These are phyloP conservation scores for Zygoascus biomembranicola DNA, from an alignment of 805 yeast species.

Conservation along the genomic window DNA sequence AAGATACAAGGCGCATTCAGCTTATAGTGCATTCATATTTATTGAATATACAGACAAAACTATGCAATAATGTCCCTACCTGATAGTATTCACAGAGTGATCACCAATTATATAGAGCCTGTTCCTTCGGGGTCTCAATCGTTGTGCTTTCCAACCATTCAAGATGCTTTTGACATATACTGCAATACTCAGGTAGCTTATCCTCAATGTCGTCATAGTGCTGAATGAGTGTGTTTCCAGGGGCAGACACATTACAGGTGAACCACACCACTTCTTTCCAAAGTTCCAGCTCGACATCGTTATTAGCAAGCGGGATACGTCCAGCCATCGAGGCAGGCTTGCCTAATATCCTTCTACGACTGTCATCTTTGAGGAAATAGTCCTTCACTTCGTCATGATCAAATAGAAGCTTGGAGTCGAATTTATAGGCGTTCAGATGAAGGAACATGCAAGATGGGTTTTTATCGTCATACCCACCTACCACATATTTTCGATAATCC, in stretches of 20 bases:
- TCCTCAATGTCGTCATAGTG: slow-evolving; percentile 11
- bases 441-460: slow-evolving; percentile 35
- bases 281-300: slow-evolving; percentile 15
- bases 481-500: slow-evolving; percentile 35
- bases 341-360: slow-evolving; percentile 50
- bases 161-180: slow-evolving; percentile 3
- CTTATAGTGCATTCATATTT: neutral
- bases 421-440: slow-evolving; percentile 61
- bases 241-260: slow-evolving; percentile 13
- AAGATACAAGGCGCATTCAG: slow-evolving; percentile 30
- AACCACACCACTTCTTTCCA: slow-evolving; percentile 19
- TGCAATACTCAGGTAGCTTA: slow-evolving; percentile 8
- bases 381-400: slow-evolving; percentile 30
- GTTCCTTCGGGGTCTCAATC: neutral
- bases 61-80: neutral
- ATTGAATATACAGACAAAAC: neutral
- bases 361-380: slow-evolving; percentile 35
- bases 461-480: slow-evolving; percentile 4
- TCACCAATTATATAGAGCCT: slow-evolving; percentile 1
- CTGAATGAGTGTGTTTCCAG: slow-evolving; percentile 4
- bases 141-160: slow-evolving; percentile 9
- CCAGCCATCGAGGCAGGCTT: slow-evolving; percentile 24
- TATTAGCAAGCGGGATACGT: slow-evolving; percentile 4
- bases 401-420: slow-evolving; percentile 49
- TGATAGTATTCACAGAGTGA: too few species aligned